Percentiles rank a stretch among this genome's conserved stretches.
Conservation (phyloP, 805 yeast species). For the Teunomyces kruisii region DNA sequence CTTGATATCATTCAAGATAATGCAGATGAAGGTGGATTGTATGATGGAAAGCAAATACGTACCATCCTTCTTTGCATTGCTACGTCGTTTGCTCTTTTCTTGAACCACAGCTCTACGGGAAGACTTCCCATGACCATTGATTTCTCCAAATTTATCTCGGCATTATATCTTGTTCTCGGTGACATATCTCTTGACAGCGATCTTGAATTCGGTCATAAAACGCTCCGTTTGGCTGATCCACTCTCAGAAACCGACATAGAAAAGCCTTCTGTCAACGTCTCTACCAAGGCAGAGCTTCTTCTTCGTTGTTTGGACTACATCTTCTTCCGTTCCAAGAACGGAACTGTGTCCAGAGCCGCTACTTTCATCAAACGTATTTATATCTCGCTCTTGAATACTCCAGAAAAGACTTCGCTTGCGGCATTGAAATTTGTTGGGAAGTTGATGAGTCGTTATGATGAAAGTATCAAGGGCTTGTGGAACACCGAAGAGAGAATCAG, state of each 20-base stretch:
- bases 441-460: constrained; percentile 63
- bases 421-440: constrained; percentile 75
- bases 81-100: constrained; percentile 83
- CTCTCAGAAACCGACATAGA: constrained; percentile 38
- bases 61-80: constrained; percentile 79
- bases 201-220: constrained; percentile 79
- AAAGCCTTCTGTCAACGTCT: constrained; percentile 77
- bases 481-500: constrained; percentile 86
- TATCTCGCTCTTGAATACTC: constrained; percentile 65
- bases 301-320: constrained; percentile 75
- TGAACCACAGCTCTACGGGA: constrained; percentile 59
- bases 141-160: constrained; percentile 73
- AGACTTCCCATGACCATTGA: constrained; percentile 69
- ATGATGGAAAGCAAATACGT: constrained; percentile 50
- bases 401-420: constrained; percentile 85
- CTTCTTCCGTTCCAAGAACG: constrained; percentile 73
- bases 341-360: constrained; percentile 63
- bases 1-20: constrained; percentile 40
- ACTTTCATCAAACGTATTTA: constrained; percentile 85
- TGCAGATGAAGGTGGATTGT: constrained; percentile 29
- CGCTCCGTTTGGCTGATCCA: constrained; percentile 81
- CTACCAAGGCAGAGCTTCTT: constrained; percentile 85
- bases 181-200: constrained; percentile 76
- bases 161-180: constrained; percentile 67
- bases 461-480: constrained; percentile 71